Evolutionary conservation across 177 flowering plant genomes (phyloP).

Genomic region (Tripterygium wilfordii): DNA sequence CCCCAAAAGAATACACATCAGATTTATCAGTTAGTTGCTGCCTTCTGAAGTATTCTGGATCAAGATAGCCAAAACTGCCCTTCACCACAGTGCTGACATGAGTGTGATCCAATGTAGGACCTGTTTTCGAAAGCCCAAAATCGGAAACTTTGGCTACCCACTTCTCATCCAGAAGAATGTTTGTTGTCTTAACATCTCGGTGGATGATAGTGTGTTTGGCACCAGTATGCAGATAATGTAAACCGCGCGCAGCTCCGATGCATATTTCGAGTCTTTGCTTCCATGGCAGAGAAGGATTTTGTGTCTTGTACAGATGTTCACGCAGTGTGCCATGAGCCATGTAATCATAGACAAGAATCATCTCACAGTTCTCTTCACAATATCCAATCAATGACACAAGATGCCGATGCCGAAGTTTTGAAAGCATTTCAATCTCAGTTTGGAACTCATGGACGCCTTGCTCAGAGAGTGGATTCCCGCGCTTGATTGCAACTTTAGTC

Average conservation of each 20-base stretch:
- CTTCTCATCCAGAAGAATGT: constrained; percentile 86
- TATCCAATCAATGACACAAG: constrained; percentile 91
- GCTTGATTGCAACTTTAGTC: constrained; percentile 83
- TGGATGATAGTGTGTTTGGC: constrained; percentile 86
- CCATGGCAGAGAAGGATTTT: constrained; percentile 83
- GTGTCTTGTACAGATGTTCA: constrained; percentile 89
- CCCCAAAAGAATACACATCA: constrained; percentile 94
- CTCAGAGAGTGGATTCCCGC: constrained; percentile 83
- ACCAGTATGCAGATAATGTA: constrained; percentile 91
- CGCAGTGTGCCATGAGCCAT: constrained; percentile 95
- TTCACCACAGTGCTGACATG: constrained; percentile 97
- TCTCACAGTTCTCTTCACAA: constrained; percentile 85
- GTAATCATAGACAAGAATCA: constrained; percentile 95
- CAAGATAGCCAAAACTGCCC: constrained; percentile 92
- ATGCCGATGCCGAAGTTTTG: constrained; percentile 89
- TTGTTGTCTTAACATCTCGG: constrained; percentile 87
- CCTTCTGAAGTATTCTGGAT: constrained; percentile 89
- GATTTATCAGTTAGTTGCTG: constrained; percentile 93
- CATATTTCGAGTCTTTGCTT: constrained; percentile 89
- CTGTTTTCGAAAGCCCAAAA: constrained; percentile 87
- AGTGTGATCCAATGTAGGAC: constrained; percentile 83
- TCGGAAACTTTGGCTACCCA: constrained; percentile 98
- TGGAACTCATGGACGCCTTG: constrained; percentile 94
- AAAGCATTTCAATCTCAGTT: constrained; percentile 96
- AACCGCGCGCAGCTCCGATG: constrained; percentile 92